Conservation (phyloP, 2,329 filamentous ascomycete genomes). For the Setomelanomma holmii region DNA sequence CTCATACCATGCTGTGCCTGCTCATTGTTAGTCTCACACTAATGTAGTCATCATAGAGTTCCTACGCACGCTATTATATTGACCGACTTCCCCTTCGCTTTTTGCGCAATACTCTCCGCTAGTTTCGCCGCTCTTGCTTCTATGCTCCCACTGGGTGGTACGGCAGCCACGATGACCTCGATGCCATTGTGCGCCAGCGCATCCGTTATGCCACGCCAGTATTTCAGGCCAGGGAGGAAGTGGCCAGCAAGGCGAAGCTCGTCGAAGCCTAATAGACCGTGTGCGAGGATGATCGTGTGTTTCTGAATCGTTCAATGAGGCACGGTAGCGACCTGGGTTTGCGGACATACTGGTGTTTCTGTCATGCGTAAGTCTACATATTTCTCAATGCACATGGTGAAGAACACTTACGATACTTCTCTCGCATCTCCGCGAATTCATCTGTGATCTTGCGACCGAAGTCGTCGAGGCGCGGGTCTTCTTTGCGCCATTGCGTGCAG, state of each 20-base stretch:
- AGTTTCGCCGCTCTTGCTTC: slow-evolving; percentile 64
- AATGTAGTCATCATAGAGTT: not conserved
- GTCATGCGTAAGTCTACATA: slow-evolving; percentile 15
- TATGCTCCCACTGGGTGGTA: slow-evolving; percentile 66
- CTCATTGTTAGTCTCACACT: slow-evolving; percentile 16
- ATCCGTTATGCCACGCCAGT: slow-evolving; percentile 70
- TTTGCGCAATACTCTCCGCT: slow-evolving; percentile 59
- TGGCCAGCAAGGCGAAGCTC: slow-evolving; percentile 64
- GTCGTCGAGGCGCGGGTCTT: slow-evolving; percentile 60
- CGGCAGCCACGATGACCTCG: slow-evolving; percentile 67
- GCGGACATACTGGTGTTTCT: slow-evolving; percentile 45
- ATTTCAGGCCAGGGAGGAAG: slow-evolving; percentile 64
- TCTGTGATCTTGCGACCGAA: slow-evolving; percentile 63
- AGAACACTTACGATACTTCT: slow-evolving; percentile 59
- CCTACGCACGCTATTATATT: slow-evolving; percentile 68
- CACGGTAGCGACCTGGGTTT: not conserved
- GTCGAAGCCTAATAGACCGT: slow-evolving; percentile 71
- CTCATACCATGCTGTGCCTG: slow-evolving; percentile 62
- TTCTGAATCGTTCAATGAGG: slow-evolving; percentile 47
- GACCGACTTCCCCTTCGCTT: slow-evolving; percentile 63
- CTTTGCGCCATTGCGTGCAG: slow-evolving; percentile 27
- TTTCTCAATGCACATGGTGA: not conserved
- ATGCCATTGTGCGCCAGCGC: slow-evolving; percentile 63
- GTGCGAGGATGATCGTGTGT: slow-evolving; percentile 67
- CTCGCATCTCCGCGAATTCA: slow-evolving; percentile 66